Base-by-base conservation (phyloP, 345 rosid genomes). In the Heritiera fomes region DNA sequence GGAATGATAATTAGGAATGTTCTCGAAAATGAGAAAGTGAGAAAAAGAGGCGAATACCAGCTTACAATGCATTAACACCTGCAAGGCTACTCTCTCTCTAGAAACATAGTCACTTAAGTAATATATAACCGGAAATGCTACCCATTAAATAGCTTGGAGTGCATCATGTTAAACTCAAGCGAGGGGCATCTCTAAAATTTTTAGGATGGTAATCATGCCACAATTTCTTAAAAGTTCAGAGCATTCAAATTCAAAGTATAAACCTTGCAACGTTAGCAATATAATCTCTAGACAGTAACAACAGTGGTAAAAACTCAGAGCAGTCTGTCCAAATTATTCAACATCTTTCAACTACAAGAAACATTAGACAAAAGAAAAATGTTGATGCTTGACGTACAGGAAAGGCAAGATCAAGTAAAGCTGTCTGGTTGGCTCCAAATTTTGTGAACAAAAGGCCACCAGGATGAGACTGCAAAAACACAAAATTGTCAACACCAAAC, bases 371-470 rank as follows among this genome's bases (percentile, higher is more conserved):
- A 71, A 70, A 46, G 11, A 45, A 55, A 53, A 56, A 66, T 5
- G 74, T 1, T 14, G 20, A 8, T 7, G 17, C 46, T 75, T 43
- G 69, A 75, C 87, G 75, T 92, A 96, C 99, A 84, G 97, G 97
- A 80, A 96, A 92, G 14, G 99, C 95, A 70, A 96, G 89, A 78
- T 96, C 99, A 73, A 96, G 88, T 52, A 96, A 78, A 52, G 99
- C 97, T 13, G 99, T 91, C 80, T 93, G 97, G 80, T 90, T 96
- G 89, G 98, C 85, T 38, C 97, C 97, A 88, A 96, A 90, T 84
- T 96, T 96, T 5, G 99, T 96, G 77, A 96, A 92, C 68, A 96
- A 68, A 87, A 96, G 93, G 47, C 98, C 91, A 32, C 99, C 97
- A 49, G 97, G 91, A 85, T 93, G 97, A 52, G 97, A 90, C 99